Percentiles rank a stretch among this genome's conserved stretches.
Evolutionary conservation across 2,329 filamentous ascomycete species (phyloP).

Genomic region (Alternaria sp.): DNA sequence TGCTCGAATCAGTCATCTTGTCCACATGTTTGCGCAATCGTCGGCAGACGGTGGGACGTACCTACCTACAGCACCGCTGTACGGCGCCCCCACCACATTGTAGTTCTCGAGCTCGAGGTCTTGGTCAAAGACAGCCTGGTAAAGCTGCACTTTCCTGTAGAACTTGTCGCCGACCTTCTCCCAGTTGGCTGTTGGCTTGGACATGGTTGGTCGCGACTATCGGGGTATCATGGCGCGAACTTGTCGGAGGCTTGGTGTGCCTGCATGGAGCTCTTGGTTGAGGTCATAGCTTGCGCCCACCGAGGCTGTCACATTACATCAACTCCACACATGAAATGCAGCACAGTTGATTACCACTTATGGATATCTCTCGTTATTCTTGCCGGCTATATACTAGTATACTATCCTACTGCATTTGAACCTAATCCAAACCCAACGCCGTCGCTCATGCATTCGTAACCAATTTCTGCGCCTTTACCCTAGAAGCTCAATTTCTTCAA

Average conservation of each 20-base stretch:
- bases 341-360: background rate
- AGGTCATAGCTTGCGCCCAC: constrained; percentile 19
- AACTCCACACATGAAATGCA: background rate
- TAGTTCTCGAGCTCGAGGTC: constrained; percentile 96
- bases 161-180: constrained; percentile 91
- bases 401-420: constrained; percentile 1
- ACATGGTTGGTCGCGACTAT: constrained; percentile 38
- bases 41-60: constrained; percentile 22
- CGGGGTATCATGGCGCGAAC: constrained; percentile 29
- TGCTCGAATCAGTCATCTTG: constrained; percentile 55
- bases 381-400: constrained; percentile 16
- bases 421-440: constrained; percentile 30
- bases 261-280: constrained; percentile 18
- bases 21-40: constrained; percentile 3
- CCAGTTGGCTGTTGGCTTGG: constrained; percentile 85
- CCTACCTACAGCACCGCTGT: constrained; percentile 89
- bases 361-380: constrained; percentile 4
- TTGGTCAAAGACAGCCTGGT: constrained; percentile 90
- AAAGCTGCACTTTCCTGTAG: constrained; percentile 94
- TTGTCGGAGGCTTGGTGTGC: constrained; percentile 13
- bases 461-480: constrained; percentile 10
- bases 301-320: constrained; percentile 1
- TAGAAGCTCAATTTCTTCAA: background rate
- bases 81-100: constrained; percentile 88
- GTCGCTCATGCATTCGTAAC: constrained; percentile 44